These are phyloP conservation scores for Plasmodium vinckei DNA, from an alignment of 169 alveolate species.

Conservation along the genomic window DNA sequence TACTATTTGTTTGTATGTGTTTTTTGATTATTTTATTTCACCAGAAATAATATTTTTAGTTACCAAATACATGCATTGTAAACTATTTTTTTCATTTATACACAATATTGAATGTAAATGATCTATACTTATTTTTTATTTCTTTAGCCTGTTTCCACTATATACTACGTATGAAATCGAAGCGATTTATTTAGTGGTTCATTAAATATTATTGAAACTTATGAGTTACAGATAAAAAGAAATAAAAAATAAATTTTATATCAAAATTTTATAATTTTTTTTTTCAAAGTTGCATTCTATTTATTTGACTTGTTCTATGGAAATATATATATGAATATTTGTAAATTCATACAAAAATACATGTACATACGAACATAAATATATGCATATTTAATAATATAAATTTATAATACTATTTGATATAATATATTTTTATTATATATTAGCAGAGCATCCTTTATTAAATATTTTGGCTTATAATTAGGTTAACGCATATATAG, in stretches of 20 bases:
- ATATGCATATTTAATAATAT: neutral
- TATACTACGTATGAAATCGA: slow-evolving; percentile 9
- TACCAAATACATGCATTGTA: slow-evolving; percentile 5
- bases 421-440: slow-evolving; percentile 9
- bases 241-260: neutral
- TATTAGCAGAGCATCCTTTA: neutral
- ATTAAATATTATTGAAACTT: neutral
- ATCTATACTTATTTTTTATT: neutral
- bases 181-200: neutral
- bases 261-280: neutral
- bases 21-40: slow-evolving; percentile 7
- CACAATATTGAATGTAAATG: neutral
- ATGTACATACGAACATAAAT: slow-evolving; percentile 14
- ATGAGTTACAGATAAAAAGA: neutral
- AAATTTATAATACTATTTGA: no score
- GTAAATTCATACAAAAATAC: neutral
- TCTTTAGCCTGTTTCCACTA: slow-evolving; percentile 3
- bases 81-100: neutral
- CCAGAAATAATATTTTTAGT: slow-evolving; percentile 3
- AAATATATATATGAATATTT: slow-evolving; percentile 11
- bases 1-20: neutral
- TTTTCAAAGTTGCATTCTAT: slow-evolving; percentile 13
- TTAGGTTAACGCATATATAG: no score
- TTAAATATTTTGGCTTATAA: neutral
- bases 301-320: slow-evolving; percentile 4